Evolutionary conservation across 306 rosid species (phyloP), one percentile per base, ranked within the genome.

Genomic region (Lagenaria siceraria): DNA sequence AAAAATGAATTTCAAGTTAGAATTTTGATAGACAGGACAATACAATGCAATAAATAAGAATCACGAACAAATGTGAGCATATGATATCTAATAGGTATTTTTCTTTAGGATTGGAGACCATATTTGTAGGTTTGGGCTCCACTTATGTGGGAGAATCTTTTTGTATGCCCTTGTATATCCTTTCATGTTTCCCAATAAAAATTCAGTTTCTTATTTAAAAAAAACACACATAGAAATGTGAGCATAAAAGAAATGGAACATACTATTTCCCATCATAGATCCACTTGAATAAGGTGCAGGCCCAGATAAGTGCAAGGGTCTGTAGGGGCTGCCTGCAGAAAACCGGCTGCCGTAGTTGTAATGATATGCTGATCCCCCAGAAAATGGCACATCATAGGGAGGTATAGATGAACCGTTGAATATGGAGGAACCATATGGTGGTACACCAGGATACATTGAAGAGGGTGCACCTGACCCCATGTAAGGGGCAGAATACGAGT

Each of bases 291-390:
- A 96, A 54, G 97, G 98, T 80, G 93, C 24, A 11, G 98, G 98
- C 75, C 87, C 98, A 56, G 99, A 78, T 77, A 92, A 72, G 84
- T 92, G 97, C 85, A 96, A 78, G 73, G 98, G 92, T 71, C 99
- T 86, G 78, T 89, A 96, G 42, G 98, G 98, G 83, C 96, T 92
- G 68, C 96, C 97, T 24, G 91, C 88, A 78, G 98, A 89, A 56
- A 90, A 83, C 51, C 91, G 97, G 77, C 82, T 86, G 42, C 92
- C 87, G 35, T 92, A 92, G 79, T 90, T 96, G 89, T 96, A 96
- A 80, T 89, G 99, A 76, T 96, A 92, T 31, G 98, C 97, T 36
- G 99, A 90, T 68, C 97, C 98, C 82, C 96, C 97, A 31, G 93
- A 84, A 86, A 86, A 96, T 24, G 98, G 98, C 78, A 92, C 90